Evolutionary conservation across 495 filamentous ascomycete genomes (phyloP), one percentile per base, ranked within the genome.

Genomic region (Parmelia sp.): DNA sequence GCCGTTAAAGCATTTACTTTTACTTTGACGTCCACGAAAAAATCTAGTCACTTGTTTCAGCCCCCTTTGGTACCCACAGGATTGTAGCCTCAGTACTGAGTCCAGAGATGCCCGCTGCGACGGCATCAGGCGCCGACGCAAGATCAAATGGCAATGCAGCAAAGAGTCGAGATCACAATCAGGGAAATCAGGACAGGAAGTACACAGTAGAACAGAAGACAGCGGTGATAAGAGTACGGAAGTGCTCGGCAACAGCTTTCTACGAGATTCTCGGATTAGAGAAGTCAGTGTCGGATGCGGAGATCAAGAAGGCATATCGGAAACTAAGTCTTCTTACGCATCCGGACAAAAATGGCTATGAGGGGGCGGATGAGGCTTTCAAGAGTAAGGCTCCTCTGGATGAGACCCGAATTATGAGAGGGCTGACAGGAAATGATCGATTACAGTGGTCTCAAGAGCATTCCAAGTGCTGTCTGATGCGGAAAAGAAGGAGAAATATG

Each of bases 291-390:
- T 83, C 84, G 39, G 92, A 96, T 67, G 76, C 77, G 63, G 92
- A 96, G 71, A 89, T 98, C 72, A 98, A 97, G 75, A 98, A 97
- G 81, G 92, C 94, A 4, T 98, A 98, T 77, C 83, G 92, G 70
- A 97, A 97, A 76, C 78, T 92, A 68, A 91, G 88, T 78, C 77
- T 98, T 69, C 78, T 96, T 70, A 97, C 93, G 62, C 94, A 98
- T 79, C 94, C 94, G 62, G 94, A 98, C 79, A 98, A 98, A 80
- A 98, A 97, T 79, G 92, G 91, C n/a, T 92, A 96, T 75, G 90
- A 93, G 36, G 87, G 92, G 40, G 92, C 94, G 61, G 94, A 96
- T 75, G 94, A 98, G 77, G 94, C 94, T 29, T 98, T 98, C 76
- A 97, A 97, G 77, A 76, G 87, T 90, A 73, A 77, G 86, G 80